A percentile compares a stretch with the other conserved stretches of the same genome.
These are phyloP conservation scores for Diversispora epigaea DNA, from an alignment of 192 early-diverging fungal species.

Conservation along the genomic window DNA sequence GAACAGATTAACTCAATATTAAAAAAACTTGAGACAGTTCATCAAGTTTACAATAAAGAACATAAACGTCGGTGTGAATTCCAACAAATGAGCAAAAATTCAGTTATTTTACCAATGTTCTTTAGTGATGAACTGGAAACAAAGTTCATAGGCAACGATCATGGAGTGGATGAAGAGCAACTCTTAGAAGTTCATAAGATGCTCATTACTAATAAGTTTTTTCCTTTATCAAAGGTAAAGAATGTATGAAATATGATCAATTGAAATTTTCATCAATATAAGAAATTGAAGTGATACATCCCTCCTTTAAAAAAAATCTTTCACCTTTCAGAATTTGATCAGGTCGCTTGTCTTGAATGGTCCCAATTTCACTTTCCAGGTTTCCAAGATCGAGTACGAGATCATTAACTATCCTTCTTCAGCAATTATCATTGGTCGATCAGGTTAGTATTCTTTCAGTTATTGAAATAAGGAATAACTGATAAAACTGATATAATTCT, in stretches of 20 bases:
- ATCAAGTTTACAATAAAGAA: not conserved
- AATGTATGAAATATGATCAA: not conserved
- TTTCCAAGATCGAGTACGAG: conserved; percentile 23
- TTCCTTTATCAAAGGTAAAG: conserved; percentile 30
- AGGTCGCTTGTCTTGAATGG: conserved; percentile 9
- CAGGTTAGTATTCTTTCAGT: conserved; percentile 9
- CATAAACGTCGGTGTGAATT: not conserved
- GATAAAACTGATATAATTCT: not conserved
- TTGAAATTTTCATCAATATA: not conserved
- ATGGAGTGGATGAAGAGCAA: conserved; percentile 4
- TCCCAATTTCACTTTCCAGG: conserved; percentile 12
- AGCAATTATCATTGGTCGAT: conserved; percentile 23
- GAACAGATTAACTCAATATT: conserved; percentile 5
- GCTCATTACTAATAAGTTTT: conserved; percentile 26
- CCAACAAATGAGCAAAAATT: not conserved
- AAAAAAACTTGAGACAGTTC: conserved; percentile 14
- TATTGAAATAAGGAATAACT: not conserved
- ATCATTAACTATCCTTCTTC: conserved; percentile 20
- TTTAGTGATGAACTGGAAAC: not conserved
- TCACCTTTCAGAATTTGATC: conserved; percentile 15
- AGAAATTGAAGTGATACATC: too few species aligned
- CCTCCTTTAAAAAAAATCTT: not conserved
- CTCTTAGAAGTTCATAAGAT: conserved; percentile 20
- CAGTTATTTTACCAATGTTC: conserved; percentile 14
- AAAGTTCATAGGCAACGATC: not conserved